Conservation (phyloP, 192 early-diverging fungal species). For the Phycomyces blakesleeanus region DNA sequence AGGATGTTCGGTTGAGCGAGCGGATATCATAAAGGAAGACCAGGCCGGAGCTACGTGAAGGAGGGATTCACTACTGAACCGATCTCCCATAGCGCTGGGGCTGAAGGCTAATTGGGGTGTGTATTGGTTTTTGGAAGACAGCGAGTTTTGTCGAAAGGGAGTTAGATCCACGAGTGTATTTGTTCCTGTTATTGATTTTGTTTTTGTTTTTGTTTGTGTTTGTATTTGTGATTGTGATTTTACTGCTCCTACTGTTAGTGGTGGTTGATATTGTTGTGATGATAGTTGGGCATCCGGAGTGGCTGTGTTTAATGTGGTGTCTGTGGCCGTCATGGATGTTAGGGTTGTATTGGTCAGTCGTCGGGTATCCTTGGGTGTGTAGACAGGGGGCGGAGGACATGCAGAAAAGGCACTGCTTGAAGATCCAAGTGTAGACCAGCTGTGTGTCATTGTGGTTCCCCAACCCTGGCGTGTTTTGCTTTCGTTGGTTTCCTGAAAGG, state of each 20-base stretch:
- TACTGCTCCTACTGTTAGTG: too few species aligned
- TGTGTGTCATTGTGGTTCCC: neutral
- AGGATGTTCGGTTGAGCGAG: neutral
- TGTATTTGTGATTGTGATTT: too few species aligned
- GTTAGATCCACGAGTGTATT: constrained; percentile 12
- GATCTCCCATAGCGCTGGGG: constrained; percentile 10
- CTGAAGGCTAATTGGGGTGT: constrained; percentile 21
- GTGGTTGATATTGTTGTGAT: too few species aligned
- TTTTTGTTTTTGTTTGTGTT: too few species aligned
- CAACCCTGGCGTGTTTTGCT: neutral
- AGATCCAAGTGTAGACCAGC: neutral
- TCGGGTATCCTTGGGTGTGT: constrained; percentile 7
- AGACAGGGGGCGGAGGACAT: constrained; percentile 8
- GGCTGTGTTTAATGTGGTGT: too few species aligned
- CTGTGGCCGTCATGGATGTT: too few species aligned
- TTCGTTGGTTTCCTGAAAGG: neutral
- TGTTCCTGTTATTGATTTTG: too few species aligned
- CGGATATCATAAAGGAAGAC: neutral
- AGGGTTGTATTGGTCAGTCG: too few species aligned
- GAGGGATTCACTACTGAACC: constrained; percentile 2
- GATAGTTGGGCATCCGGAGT: too few species aligned
- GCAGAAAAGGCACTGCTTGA: constrained; percentile 1
- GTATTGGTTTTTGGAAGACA: constrained; percentile 12
- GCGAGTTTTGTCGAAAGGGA: neutral
- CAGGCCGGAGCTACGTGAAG: neutral